These are phyloP conservation scores for Apiospora rasikravindrae DNA, from an alignment of 2,329 filamentous ascomycete species.

Conservation along the genomic window DNA sequence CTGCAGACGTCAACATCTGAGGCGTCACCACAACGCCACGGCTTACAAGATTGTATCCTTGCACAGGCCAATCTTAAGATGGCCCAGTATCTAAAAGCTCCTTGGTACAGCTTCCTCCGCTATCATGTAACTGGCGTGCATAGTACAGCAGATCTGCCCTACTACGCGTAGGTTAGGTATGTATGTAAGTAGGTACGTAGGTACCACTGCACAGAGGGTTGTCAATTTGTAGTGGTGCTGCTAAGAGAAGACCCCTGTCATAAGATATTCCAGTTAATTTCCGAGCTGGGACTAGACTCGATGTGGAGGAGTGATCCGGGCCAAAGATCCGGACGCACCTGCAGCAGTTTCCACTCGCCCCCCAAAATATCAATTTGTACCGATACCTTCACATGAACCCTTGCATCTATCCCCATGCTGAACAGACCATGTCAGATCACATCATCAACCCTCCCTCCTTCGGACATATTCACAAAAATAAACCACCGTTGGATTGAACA, in stretches of 20 bases:
- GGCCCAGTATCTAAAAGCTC: not conserved
- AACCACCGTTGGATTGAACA: not conserved
- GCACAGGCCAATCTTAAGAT: not conserved
- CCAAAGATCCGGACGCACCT: not conserved
- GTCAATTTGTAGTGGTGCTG: no score
- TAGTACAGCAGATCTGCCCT: not conserved
- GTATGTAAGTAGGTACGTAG: no score
- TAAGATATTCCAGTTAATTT: not conserved
- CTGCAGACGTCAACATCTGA: not conserved
- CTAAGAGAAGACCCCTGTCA: not conserved
- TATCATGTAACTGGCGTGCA: not conserved
- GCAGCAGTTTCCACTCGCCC: not conserved
- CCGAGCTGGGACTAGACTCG: not conserved
- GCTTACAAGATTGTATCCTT: not conserved
- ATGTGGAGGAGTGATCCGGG: not conserved
- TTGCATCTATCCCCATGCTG: not conserved
- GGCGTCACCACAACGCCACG: not conserved
- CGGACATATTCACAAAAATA: not conserved
- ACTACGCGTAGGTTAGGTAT: not conserved
- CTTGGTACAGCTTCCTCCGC: not conserved
- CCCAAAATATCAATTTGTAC: not conserved
- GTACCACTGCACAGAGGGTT: no score
- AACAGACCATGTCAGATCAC: not conserved
- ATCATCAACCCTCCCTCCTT: not conserved
- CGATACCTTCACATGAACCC: not conserved